Percentiles rank a stretch among this genome's conserved stretches.
Conservation (phyloP, 2,329 filamentous ascomycete species). For the Ophiocordyceps unilateralis region DNA sequence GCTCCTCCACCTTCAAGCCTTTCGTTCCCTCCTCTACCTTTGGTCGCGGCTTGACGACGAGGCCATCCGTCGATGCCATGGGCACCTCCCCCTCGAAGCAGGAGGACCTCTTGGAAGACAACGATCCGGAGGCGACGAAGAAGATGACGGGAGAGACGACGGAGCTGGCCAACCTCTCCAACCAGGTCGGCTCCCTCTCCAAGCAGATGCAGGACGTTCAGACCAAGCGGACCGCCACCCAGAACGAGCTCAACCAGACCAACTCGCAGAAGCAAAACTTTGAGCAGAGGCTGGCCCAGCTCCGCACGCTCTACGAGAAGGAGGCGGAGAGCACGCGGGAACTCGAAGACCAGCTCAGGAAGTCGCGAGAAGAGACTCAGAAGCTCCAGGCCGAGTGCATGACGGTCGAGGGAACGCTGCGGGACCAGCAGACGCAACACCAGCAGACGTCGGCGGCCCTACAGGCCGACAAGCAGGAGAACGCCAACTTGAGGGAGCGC, state of each 20-base stretch:
- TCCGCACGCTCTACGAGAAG: slow-evolving; percentile 79
- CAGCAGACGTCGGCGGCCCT: slow-evolving; percentile 57
- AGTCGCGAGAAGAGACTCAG: slow-evolving; percentile 62
- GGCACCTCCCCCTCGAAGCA: slow-evolving; percentile 1
- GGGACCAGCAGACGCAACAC: slow-evolving; percentile 71
- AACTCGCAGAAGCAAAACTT: slow-evolving; percentile 84
- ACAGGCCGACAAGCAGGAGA: slow-evolving; percentile 79
- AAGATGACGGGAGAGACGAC: slow-evolving; percentile 78
- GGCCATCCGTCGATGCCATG: slow-evolving; percentile 50
- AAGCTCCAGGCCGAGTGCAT: slow-evolving; percentile 74
- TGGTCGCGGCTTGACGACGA: slow-evolving; percentile 62
- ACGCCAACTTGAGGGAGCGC: slow-evolving; percentile 67
- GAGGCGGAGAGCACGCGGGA: slow-evolving; percentile 75
- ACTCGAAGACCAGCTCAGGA: slow-evolving; percentile 66
- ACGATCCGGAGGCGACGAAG: slow-evolving; percentile 74
- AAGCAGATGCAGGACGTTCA: slow-evolving; percentile 93
- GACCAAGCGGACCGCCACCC: slow-evolving; percentile 58
- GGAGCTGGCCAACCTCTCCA: slow-evolving; percentile 88
- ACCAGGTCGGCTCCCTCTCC: slow-evolving; percentile 78
- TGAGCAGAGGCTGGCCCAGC: slow-evolving; percentile 71
- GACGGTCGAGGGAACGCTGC: slow-evolving; percentile 61
- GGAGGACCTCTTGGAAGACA: slow-evolving; percentile 82
- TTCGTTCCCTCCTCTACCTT: slow-evolving; percentile 89
- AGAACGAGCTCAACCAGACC: slow-evolving; percentile 67
- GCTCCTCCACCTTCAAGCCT: slow-evolving; percentile 55